phyloP scores from a whole-genome alignment of 306 rosid species.

The Quercus robur region DNA sequence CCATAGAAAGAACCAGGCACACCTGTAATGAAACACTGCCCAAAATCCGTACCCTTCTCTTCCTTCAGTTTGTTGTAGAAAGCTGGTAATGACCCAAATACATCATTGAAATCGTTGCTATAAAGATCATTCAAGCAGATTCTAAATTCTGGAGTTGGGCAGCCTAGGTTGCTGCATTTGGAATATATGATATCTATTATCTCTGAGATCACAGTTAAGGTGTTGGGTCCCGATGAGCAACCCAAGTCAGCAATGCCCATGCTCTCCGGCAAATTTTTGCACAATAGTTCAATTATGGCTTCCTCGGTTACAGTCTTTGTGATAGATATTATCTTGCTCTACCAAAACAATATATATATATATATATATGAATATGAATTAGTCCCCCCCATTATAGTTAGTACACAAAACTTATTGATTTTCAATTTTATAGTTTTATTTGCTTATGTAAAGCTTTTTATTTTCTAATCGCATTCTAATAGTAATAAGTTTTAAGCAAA shows the following conservation, averaged over 20 bases:
- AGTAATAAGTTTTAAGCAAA: no score
- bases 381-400: no score
- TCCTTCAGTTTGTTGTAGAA: slow-evolving; percentile 35
- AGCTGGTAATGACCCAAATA: slow-evolving; percentile 59
- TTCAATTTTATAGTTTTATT: no score
- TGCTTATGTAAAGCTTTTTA: no score
- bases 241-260: slow-evolving; percentile 80
- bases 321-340: slow-evolving; percentile 43
- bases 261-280: slow-evolving; percentile 28
- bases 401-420: no score
- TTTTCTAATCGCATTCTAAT: no score
- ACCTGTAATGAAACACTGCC: slow-evolving; percentile 40
- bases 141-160: slow-evolving; percentile 36
- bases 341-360: background rate
- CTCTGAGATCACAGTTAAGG: slow-evolving; percentile 38
- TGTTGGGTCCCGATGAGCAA: slow-evolving; percentile 85
- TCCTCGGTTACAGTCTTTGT: slow-evolving; percentile 30
- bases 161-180: slow-evolving; percentile 11
- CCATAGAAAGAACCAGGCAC: slow-evolving; percentile 66
- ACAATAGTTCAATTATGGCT: slow-evolving; percentile 34
- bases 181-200: slow-evolving; percentile 32
- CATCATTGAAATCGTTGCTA: slow-evolving; percentile 68
- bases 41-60: slow-evolving; percentile 12
- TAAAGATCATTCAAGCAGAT: slow-evolving; percentile 65
- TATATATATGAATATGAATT: background rate